Conservation (phyloP, 1,139 yeast genomes). For the Sugiyamaella novakii region DNA sequence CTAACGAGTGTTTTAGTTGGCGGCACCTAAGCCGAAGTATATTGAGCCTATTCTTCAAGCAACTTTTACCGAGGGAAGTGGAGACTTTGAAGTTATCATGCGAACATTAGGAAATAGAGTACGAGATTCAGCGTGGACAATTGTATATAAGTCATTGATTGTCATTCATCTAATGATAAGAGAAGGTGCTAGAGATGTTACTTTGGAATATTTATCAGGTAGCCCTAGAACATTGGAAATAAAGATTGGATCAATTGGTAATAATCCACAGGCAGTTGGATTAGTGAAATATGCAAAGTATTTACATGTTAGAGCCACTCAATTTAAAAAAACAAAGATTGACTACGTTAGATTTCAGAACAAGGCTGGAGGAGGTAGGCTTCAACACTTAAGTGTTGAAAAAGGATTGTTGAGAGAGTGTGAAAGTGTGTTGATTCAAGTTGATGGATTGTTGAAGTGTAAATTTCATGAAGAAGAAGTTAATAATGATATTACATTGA, state of each 20-base stretch:
- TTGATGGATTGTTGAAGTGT: constrained; percentile 73
- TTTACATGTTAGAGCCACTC: constrained; percentile 66
- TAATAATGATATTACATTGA: constrained; percentile 77
- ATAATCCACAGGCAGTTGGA: constrained; percentile 58
- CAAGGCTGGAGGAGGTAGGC: constrained; percentile 54
- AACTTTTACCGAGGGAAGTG: constrained; percentile 54
- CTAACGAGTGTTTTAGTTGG: too few species aligned
- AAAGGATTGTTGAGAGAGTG: constrained; percentile 82
- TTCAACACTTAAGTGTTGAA: constrained; percentile 66
- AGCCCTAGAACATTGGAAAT: constrained; percentile 63
- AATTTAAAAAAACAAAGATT: constrained; percentile 61
- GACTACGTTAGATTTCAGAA: constrained; percentile 72
- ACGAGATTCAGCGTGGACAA: constrained; percentile 82
- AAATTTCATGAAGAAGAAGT: constrained; percentile 69
- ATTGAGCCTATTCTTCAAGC: constrained; percentile 89
- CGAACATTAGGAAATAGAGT: constrained; percentile 60
- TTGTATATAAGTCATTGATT: constrained; percentile 77
- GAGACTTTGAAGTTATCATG: constrained; percentile 71
- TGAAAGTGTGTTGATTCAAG: constrained; percentile 81
- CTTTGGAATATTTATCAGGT: constrained; percentile 63
- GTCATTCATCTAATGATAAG: constrained; percentile 89
- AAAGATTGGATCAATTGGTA: constrained; percentile 39
- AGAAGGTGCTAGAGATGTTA: constrained; percentile 78
- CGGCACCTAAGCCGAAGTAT: constrained; percentile 97
- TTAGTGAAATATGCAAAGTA: constrained; percentile 73